Evolutionary conservation across 164 flowering plant species (phyloP), one percentile per base, ranked within the genome.

Genomic region (Hamamelis virginiana): DNA sequence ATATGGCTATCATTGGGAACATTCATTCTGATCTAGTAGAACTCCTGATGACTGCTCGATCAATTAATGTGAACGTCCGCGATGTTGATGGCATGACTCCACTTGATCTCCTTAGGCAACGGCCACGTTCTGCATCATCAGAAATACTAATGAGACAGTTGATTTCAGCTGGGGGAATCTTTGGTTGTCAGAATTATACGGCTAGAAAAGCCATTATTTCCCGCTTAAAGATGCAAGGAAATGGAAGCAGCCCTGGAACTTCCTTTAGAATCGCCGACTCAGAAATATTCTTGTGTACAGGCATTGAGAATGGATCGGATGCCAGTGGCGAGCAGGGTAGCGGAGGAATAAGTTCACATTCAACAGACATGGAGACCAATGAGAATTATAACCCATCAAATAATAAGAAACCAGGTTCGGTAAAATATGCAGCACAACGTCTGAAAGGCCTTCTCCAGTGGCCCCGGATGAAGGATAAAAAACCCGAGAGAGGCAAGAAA

Each of bases 381-480:
- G 83, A 80, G 44, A 70, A 73, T 44, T 66, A 56, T 16, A 65
- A 27, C 52, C 66, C 75, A 45, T 25, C 65, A 19, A 53, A 33
- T 14, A 19, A 60, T 53, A 79, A 69, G 66, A 81, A 77, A 63
- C 67, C 65, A 56, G 68, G 73, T 53, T 67, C 81, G 1, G 75
- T 80, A 25, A 80, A 78, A 64, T 26, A 74, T 69, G 89, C 92
- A n/a, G 86, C 89, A 1, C 77, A 84, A 38, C 81, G 81, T 52
- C 70, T 92, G 65, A 92, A 83, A 75, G 75, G 77, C 51, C 84
- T 89, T 56, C 76, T 94, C 51, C 85, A 77, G n/a, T 88, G 95
- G 97, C 85, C 89, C 8, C 74, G 73, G 28, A 61, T 65, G 71
- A 88, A 82, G 62, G 76, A 75, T 43, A 87, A 80, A 74, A 84